Evolutionary conservation across 192 early-diverging fungal species (phyloP).

Genomic region (Backusella tuberculispora): DNA sequence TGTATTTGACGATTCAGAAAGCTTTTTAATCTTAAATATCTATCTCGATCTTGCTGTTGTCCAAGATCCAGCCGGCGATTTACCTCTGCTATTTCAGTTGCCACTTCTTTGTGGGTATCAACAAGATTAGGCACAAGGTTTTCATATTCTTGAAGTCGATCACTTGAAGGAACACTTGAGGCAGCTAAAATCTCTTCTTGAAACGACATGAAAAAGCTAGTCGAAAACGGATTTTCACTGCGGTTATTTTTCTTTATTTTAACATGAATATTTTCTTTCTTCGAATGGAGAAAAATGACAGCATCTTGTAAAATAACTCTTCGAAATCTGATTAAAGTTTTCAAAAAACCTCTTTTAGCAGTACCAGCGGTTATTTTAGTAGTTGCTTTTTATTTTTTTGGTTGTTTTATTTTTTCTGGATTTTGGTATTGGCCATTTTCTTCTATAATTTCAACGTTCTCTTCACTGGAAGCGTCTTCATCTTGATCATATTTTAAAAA

Average conservation of each 20-base stretch:
- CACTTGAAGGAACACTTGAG: not conserved
- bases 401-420: too few species aligned
- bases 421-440: too few species aligned
- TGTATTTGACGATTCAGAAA: too few species aligned
- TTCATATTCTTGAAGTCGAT: conserved; percentile 6
- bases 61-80: not conserved
- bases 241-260: too few species aligned
- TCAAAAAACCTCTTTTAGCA: not conserved
- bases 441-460: too few species aligned
- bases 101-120: not conserved
- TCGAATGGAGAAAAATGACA: not conserved
- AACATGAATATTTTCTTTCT: not conserved
- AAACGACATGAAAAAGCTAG: not conserved
- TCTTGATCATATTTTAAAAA: too few species aligned
- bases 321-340: not conserved
- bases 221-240: not conserved
- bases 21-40: too few species aligned
- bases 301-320: not conserved
- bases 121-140: not conserved
- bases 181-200: not conserved
- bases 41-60: not conserved
- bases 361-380: not conserved
- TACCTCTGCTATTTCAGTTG: not conserved
- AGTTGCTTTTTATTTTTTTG: too few species aligned
- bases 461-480: too few species aligned